Evolutionary conservation across 441 rosid species (phyloP), one percentile per base, ranked within the genome.

Genomic region (Croton setiger): DNA sequence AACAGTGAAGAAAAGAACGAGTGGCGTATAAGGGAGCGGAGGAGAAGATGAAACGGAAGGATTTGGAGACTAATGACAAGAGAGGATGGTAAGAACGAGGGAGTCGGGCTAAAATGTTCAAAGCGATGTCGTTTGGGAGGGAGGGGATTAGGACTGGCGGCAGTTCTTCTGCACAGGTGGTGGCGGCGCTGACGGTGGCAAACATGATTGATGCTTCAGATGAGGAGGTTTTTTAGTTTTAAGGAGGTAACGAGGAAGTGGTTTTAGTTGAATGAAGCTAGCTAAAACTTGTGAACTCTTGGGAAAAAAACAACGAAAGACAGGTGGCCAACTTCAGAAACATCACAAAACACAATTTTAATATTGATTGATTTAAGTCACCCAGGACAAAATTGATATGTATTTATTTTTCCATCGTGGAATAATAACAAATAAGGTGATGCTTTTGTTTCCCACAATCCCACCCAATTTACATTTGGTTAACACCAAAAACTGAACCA

Each of bases 71-170:
- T 2, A 81, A 77, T 35, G 86, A 83, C 62, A 93, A 88, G 15
- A 61, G 62, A 10, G 93, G 93, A 71, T 86, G 84, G 71, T 85
- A 71, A 43, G 73, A 76, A 56, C 96, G 76, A 9, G 97, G 87
- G 64, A 88, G 44, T 7, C 97, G 89, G 5, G 97, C 89, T 17
- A 93, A 74, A 49, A 86, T 83, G 72, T 86, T 88, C 17, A 93
- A 63, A 18, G 90, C 81, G 48, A 90, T 81, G 78, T 93, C 98
- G 48, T 85, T 76, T 21, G 93, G 77, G 27, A 90, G 75, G 13
- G 59, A 37, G 0, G 98, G 96, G 44, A 92, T 84, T 58, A 87
- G 73, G 60, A 31, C 12, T 20, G 58, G 56, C 23, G 18, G 44
- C 43, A 18, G 52, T n/a, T 63, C 44, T 4, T 48, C 8, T 17